Conservation (phyloP, 257 asterid species). For the Solanum medicagineum region DNA sequence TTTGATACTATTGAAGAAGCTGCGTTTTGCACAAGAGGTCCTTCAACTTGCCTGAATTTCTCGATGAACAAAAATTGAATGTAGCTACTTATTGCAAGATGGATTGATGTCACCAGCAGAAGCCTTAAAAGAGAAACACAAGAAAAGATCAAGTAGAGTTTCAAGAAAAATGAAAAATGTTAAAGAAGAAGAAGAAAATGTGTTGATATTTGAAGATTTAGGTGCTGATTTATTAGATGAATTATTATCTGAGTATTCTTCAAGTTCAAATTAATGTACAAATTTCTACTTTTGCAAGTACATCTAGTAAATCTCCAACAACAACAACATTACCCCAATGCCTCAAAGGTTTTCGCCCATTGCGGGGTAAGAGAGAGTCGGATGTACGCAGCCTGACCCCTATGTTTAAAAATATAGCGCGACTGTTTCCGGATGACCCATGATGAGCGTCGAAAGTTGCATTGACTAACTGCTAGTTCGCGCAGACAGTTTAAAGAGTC, state of each 20-base stretch:
- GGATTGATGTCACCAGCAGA: neutral
- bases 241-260: neutral
- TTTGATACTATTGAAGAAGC: neutral
- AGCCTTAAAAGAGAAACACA: constrained; percentile 4
- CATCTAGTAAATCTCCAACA: neutral
- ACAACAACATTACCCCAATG: too few species aligned
- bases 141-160: neutral
- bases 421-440: too few species aligned
- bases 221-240: constrained; percentile 4
- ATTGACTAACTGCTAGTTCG: too few species aligned
- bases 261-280: neutral
- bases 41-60: neutral
- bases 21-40: neutral
- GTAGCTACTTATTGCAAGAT: neutral
- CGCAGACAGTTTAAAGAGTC: too few species aligned
- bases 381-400: too few species aligned
- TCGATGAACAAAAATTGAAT: neutral
- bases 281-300: neutral
- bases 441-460: too few species aligned
- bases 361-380: too few species aligned
- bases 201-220: neutral
- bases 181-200: constrained; percentile 1
- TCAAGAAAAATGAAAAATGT: neutral
- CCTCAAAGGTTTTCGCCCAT: too few species aligned
- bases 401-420: too few species aligned